Evolutionary conservation across 2,329 filamentous ascomycete species (phyloP).

Genomic region (Blumeriella jaapii): DNA sequence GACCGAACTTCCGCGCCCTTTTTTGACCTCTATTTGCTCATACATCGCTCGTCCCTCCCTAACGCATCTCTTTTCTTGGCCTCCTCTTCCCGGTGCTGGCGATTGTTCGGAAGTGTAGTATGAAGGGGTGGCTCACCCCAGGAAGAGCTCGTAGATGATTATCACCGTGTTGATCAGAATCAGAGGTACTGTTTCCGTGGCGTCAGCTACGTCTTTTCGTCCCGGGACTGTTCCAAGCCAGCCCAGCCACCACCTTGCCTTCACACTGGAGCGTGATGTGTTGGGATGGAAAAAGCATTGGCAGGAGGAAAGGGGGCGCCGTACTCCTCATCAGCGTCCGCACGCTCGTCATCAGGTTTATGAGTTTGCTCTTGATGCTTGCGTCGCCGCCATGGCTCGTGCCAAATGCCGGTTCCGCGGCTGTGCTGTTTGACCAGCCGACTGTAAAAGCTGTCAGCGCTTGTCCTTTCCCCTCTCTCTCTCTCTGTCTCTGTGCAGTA

Average conservation of each 20-base stretch:
- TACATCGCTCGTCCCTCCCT: too few species aligned
- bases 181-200: constrained; percentile 53
- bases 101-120: too few species aligned
- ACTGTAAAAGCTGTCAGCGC: constrained; percentile 41
- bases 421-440: constrained; percentile 64
- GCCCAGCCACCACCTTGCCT: too few species aligned
- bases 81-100: too few species aligned
- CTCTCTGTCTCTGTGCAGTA: too few species aligned
- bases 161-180: constrained; percentile 75
- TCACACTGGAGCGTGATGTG: too few species aligned
- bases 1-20: background rate
- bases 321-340: constrained; percentile 87
- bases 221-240: constrained; percentile 2
- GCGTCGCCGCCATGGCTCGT: constrained; percentile 49
- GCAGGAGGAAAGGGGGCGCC: constrained; percentile 27
- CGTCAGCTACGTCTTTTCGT: constrained; percentile 3
- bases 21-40: background rate
- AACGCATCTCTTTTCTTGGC: too few species aligned
- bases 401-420: constrained; percentile 67
- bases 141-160: constrained; percentile 69
- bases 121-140: constrained; percentile 40
- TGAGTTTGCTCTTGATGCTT: constrained; percentile 75
- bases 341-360: constrained; percentile 83
- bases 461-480: too few species aligned
- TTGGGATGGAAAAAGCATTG: too few species aligned